Base-by-base conservation (phyloP, 805 yeast genomes). In the Metschnikowia peoriensis region DNA sequence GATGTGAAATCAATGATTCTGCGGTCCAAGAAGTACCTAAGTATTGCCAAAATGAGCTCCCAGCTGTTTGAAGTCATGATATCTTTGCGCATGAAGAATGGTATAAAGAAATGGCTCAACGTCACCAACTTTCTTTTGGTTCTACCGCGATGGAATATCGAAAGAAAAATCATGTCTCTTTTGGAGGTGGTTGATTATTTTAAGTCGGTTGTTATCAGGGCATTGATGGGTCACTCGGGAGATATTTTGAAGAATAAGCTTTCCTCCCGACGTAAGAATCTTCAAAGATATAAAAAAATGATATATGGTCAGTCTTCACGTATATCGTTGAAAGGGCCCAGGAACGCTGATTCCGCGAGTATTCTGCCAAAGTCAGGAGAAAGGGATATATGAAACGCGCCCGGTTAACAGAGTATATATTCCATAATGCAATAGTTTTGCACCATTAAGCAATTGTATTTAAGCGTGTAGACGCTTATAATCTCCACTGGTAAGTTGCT, bases 21-120 rank as follows among this genome's bases (percentile, higher is more conserved):
- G 43, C 73, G 97, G 45, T 89, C 97, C 0, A 80, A 88, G 28
- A 82, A 81, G 52, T 89, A 81, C 64, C 75, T 88, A 66, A 85
- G 88, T 59, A 81, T 92, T 54, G 81, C 83, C 27, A 71, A 80
- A 14, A 75, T 93, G 38, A 46, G 47, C 2, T 57, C 56, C 16
- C 54, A 47, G 32, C 54, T 58, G 50, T 58, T 69, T 22, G 59
- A 67, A 7, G 54, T 75, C 27, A 59, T 60, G 66, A 66, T 75
- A 11, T 73, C 79, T 1, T 63, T 75, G 35, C 69, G 65, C 47
- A 59, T 71, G 52, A 61, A 62, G 38, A 65, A 61, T 28, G 79
- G 79, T 0, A 62, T 65, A 45, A 67, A 61, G 51, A 58, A 72
- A 40, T 52, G 71, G 44, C 64, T 75, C 50, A 75, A 74, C 54